Percentiles rank a stretch among this genome's conserved stretches.
Evolutionary conservation across 2,329 filamentous ascomycete genomes (phyloP).

Genomic region (Clonostachys chloroleuca): DNA sequence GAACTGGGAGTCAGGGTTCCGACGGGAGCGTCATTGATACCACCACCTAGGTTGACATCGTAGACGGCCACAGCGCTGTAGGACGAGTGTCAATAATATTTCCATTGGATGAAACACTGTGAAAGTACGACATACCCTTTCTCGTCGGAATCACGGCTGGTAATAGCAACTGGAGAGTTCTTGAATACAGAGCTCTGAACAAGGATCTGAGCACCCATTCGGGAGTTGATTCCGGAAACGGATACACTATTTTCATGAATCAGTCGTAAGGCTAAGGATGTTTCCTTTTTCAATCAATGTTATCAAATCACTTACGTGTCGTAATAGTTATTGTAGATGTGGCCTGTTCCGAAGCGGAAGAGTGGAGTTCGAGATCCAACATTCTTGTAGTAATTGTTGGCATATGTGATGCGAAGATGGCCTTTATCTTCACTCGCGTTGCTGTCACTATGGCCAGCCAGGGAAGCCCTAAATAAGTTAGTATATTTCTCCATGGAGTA

Average conservation of each 20-base stretch:
- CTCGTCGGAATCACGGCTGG: conserved; percentile 26
- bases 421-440: conserved; percentile 54
- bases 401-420: conserved; percentile 51
- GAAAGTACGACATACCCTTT: conserved; percentile 20
- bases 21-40: conserved; percentile 17
- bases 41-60: conserved; percentile 35
- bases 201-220: conserved; percentile 45
- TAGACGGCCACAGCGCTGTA: conserved; percentile 18
- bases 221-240: conserved; percentile 45
- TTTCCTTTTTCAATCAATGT: not conserved
- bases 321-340: conserved; percentile 40
- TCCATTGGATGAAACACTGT: too few relatives aligned
- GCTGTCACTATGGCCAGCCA: conserved; percentile 55
- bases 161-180: conserved; percentile 22
- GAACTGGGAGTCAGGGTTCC: conserved; percentile 3
- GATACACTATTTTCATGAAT: conserved; percentile 31
- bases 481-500: too few relatives aligned
- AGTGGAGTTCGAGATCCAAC: conserved; percentile 53
- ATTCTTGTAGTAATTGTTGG: conserved; percentile 56
- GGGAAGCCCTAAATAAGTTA: conserved; percentile 40
- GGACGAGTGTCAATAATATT: not conserved
- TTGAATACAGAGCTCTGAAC: conserved; percentile 47
- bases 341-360: conserved; percentile 56
- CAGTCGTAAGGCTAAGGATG: not conserved
- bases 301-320: conserved; percentile 12